Base-by-base conservation (phyloP, 164 flowering plant species). In the Protea cynaroides region DNA sequence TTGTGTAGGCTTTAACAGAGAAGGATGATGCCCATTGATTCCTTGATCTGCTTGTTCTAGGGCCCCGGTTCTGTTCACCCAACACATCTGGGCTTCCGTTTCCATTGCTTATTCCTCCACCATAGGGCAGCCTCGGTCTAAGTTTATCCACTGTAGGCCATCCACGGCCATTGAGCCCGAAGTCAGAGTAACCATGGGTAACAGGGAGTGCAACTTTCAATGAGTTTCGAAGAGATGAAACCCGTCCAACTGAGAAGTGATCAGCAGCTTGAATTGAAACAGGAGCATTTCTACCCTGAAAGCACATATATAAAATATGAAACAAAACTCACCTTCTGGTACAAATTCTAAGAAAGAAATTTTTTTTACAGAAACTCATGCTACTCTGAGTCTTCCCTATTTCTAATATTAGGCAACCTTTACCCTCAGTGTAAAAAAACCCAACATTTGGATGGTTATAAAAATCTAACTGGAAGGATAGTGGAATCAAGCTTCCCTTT, bases 1-100 rank as follows among this genome's bases (percentile, higher is more conserved):
- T 71, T 46, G 86, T 75, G 67, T 80, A 78, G 15, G 86, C 83
- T 73, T 81, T 81, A 37, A 83, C 82, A 69, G 82, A 67, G 52
- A 61, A 47, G 40, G 74, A 49, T 23, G 76, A 47, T 24, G 55
- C 66, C 71, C 81, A 62, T 58, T 81, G 86, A 72, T 61, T 77
- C 64, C 73, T 84, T 12, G 77, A 75, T 75, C 80, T 84, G 68
- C 70, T 82, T 51, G 77, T 76, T 75, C 84, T 76, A 54, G 89
- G 90, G 5, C 87, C 90, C 14, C 82, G 74, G 69, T 84, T 84
- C 70, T 89, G 94, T 64, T 89, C 97, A 61, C 72, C 71, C 58
- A 79, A 60, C 37, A 66, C 62, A 78, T 82, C 86, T 44, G 76
- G 54, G 49, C 43, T 71, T 47, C 72, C 82, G 75, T 61, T 80